A percentile compares a stretch with the other conserved stretches of the same genome.
phyloP scores from a whole-genome alignment of 2,329 filamentous ascomycete genomes.

The Trichophyton verrucosum region DNA sequence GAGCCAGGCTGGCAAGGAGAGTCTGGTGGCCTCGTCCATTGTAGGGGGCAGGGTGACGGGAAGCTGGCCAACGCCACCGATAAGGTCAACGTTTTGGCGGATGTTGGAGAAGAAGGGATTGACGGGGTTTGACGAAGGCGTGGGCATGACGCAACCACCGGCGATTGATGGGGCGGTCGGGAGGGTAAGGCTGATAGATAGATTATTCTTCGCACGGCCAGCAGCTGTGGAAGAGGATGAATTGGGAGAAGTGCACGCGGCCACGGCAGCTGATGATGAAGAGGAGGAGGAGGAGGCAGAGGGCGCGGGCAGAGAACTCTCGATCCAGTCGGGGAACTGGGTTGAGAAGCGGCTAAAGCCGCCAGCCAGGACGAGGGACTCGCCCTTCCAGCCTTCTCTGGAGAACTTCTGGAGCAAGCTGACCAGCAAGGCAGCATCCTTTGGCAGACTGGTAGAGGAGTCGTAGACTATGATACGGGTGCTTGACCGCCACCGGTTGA shows the following conservation, averaged over 20 bases:
- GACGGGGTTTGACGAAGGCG: constrained; percentile 44
- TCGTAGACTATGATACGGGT: constrained; percentile 82
- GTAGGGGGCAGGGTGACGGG: constrained; percentile 46
- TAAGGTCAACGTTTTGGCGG: constrained; percentile 87
- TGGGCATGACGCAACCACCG: constrained; percentile 74
- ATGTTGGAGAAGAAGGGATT: constrained; percentile 96
- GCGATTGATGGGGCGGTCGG: constrained; percentile 44
- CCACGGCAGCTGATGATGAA: too few relatives aligned
- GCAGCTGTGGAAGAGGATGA: not conserved
- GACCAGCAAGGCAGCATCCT: constrained; percentile 66
- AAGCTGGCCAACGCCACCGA: constrained; percentile 81
- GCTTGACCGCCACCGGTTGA: constrained; percentile 62
- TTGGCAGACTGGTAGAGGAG: constrained; percentile 58
- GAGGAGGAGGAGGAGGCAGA: too few relatives aligned
- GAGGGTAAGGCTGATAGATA: constrained; percentile 40
- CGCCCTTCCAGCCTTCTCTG: constrained; percentile 66
- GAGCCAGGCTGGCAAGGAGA: constrained; percentile 64
- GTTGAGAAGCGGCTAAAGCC: constrained; percentile 66
- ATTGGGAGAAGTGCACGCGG: too few relatives aligned
- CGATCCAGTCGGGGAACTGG: constrained; percentile 53
- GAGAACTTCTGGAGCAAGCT: constrained; percentile 92
- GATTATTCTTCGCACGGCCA: constrained; percentile 30
- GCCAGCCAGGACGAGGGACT: constrained; percentile 62
- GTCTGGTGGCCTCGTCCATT: constrained; percentile 36
- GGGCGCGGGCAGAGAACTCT: constrained; percentile 25